Percentiles rank a stretch among this genome's conserved stretches.
Conservation (phyloP, 2,329 filamentous ascomycete species). For the Ophiocordyceps unilateralis region DNA sequence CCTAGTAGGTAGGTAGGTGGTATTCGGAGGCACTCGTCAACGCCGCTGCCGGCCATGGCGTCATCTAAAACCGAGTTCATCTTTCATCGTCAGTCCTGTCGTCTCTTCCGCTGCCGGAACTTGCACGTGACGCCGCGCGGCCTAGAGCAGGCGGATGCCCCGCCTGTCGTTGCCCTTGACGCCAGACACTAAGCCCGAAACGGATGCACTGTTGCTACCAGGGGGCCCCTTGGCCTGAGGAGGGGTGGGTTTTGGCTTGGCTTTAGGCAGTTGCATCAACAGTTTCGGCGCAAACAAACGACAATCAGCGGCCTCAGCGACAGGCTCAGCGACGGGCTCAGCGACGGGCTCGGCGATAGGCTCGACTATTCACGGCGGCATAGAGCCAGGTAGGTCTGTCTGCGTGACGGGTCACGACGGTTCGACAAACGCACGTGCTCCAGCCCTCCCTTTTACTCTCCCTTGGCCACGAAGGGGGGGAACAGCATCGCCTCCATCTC, state of each 20-base stretch:
- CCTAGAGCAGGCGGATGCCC: not conserved
- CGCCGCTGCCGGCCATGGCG: too few relatives aligned
- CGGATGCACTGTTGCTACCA: constrained; percentile 7
- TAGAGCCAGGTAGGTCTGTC: too few relatives aligned
- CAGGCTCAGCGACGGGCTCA: not conserved
- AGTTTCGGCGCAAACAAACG: not conserved
- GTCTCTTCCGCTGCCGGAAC: too few relatives aligned
- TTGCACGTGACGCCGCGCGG: not conserved
- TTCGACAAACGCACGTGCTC: not conserved
- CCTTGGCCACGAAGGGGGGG: not conserved
- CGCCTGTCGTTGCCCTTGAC: constrained; percentile 3
- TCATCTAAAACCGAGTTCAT: too few relatives aligned
- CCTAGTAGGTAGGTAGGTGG: not conserved
- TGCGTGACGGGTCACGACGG: too few relatives aligned
- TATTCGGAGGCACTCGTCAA: too few relatives aligned
- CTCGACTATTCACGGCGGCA: too few relatives aligned
- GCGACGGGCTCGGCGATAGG: not conserved
- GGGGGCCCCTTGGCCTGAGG: not conserved
- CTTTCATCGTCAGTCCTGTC: too few relatives aligned
- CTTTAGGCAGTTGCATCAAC: constrained; percentile 2
- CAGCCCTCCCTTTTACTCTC: not conserved
- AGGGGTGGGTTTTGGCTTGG: not conserved
- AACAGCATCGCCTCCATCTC: not conserved
- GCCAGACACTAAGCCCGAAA: constrained; percentile 5
- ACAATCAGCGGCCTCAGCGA: not conserved